Conservation (phyloP, 1,284 basidiomycete species). For the Cutaneotrichosporon cutaneum region DNA sequence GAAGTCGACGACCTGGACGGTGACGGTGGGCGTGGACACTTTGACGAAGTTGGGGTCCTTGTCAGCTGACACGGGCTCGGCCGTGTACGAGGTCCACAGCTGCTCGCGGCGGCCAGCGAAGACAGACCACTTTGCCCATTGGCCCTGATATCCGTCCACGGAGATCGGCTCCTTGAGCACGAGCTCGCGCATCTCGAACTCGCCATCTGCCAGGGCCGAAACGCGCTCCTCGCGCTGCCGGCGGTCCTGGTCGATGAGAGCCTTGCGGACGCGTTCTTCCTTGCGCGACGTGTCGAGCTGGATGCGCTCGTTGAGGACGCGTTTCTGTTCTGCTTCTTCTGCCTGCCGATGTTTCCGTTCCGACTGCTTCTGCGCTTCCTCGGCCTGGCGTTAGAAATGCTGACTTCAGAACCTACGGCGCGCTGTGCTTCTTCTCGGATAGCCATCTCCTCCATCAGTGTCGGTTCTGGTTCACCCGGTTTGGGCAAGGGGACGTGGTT, state of each 20-base stretch:
- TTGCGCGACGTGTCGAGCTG: slow-evolving; percentile 42
- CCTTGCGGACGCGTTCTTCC: slow-evolving; percentile 34
- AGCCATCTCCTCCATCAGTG: slow-evolving; percentile 52
- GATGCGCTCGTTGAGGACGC: slow-evolving; percentile 43
- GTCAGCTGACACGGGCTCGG: slow-evolving; percentile 34
- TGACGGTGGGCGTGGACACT: slow-evolving; percentile 47
- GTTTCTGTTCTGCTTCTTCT: slow-evolving; percentile 18
- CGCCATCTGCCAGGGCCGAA: slow-evolving; percentile 38
- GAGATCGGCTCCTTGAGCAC: slow-evolving; percentile 37
- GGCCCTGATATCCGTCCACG: slow-evolving; percentile 39
- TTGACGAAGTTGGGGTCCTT: slow-evolving; percentile 59
- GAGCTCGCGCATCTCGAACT: slow-evolving; percentile 42
- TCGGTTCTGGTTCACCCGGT: slow-evolving; percentile 38
- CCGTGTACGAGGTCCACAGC: slow-evolving; percentile 50
- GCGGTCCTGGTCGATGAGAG: slow-evolving; percentile 19
- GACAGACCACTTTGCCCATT: slow-evolving; percentile 40
- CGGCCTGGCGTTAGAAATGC: slow-evolving; percentile 27
- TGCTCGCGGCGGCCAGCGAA: slow-evolving; percentile 44
- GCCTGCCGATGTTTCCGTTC: slow-evolving; percentile 33
- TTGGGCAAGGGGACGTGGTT: slow-evolving; percentile 47
- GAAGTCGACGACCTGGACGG: slow-evolving; percentile 51
- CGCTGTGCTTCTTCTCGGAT: slow-evolving; percentile 47
- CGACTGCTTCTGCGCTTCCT: slow-evolving; percentile 32
- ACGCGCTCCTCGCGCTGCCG: slow-evolving; percentile 35
- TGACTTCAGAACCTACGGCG: slow-evolving; percentile 41